phyloP scores from a whole-genome alignment of 306 rosid genomes.

The Cucurbita argyrosperma region DNA sequence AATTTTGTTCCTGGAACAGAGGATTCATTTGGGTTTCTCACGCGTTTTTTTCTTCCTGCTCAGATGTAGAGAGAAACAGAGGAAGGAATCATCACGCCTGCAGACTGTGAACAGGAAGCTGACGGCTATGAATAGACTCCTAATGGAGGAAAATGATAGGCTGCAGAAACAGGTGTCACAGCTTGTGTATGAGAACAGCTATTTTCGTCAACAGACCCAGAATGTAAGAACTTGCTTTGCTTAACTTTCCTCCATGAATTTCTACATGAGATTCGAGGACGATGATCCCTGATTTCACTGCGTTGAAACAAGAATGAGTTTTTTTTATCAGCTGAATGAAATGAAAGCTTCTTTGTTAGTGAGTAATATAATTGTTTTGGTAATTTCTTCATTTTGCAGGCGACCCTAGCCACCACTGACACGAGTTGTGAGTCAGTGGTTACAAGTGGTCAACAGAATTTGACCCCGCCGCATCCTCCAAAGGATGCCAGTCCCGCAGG shows the following conservation, averaged over 20 bases:
- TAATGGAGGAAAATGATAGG: slow-evolving; percentile 98
- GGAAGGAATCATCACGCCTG: slow-evolving; percentile 87
- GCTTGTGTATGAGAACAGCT: slow-evolving; percentile 77
- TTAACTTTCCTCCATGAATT: background rate
- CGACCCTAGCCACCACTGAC: slow-evolving; percentile 71
- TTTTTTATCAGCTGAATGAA: background rate
- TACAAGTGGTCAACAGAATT: slow-evolving; percentile 75
- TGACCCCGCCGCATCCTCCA: slow-evolving; percentile 96
- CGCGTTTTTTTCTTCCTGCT: background rate
- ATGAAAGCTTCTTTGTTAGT: background rate
- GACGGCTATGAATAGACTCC: slow-evolving; percentile 84
- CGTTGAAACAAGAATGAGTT: background rate
- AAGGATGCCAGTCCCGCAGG: slow-evolving; percentile 99
- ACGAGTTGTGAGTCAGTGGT: slow-evolving; percentile 97
- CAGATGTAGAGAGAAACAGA: slow-evolving; percentile 98
- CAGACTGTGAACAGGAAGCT: slow-evolving; percentile 88
- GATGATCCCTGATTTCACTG: background rate
- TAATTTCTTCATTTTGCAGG: slow-evolving; percentile 20
- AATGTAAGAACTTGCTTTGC: slow-evolving; percentile 29
- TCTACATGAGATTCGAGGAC: background rate
- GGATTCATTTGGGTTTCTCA: background rate
- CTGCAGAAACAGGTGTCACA: slow-evolving; percentile 96
- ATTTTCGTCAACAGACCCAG: slow-evolving; percentile 87
- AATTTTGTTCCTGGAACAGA: background rate
- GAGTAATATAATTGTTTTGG: background rate